phyloP scores from a whole-genome alignment of 2,329 filamentous ascomycete genomes.

The Colletotrichum truncatum region DNA sequence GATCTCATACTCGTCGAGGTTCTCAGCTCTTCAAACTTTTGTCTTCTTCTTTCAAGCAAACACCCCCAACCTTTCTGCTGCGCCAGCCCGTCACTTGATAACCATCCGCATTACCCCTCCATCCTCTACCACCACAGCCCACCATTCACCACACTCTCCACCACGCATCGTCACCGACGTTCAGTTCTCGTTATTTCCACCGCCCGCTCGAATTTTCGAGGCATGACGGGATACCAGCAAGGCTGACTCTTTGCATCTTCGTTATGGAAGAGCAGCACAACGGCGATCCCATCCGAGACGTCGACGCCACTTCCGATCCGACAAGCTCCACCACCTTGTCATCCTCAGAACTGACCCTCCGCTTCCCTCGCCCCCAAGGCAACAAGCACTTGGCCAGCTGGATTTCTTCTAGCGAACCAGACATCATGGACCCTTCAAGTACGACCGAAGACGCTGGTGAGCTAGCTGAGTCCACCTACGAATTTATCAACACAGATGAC shows the following conservation, averaged over 20 bases:
- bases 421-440: constrained; percentile 61
- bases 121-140: constrained; percentile 20
- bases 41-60: constrained; percentile 1
- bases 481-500: constrained; percentile 64
- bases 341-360: constrained; percentile 58
- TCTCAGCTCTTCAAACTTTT: constrained; percentile 6
- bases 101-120: constrained; percentile 28
- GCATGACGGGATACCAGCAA: constrained; percentile 45
- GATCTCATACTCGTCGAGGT: neutral
- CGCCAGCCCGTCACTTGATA: constrained; percentile 22
- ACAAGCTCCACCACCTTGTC: constrained; percentile 41
- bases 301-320: constrained; percentile 31
- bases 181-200: neutral
- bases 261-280: constrained; percentile 61
- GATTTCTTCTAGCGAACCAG: constrained; percentile 65
- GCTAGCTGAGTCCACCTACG: constrained; percentile 66
- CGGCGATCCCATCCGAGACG: constrained; percentile 19
- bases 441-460: constrained; percentile 50
- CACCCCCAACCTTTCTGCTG: neutral
- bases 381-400: constrained; percentile 66
- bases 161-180: constrained; percentile 6
- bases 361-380: constrained; percentile 65
- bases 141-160: neutral
- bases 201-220: constrained; percentile 37
- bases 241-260: constrained; percentile 47